phyloP scores from a whole-genome alignment of 176 grass and related monocot genomes.

The Ensete ventricosum region DNA sequence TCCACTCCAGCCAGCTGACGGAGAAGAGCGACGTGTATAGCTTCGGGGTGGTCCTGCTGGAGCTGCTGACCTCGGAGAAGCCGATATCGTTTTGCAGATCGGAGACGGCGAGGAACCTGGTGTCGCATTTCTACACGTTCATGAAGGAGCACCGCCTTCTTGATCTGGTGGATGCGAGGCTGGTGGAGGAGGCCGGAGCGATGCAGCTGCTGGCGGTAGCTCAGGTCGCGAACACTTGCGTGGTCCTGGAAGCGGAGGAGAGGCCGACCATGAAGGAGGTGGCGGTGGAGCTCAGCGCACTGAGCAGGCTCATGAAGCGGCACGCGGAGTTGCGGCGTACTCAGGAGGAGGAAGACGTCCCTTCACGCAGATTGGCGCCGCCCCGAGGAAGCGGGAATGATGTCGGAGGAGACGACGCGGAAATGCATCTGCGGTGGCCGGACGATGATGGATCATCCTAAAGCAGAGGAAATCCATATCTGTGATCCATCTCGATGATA shows the following conservation, averaged over 20 bases:
- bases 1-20: slow-evolving; percentile 46
- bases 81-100: slow-evolving; percentile 22
- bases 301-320: slow-evolving; percentile 21
- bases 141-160: too few relatives aligned
- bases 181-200: slow-evolving; percentile 33
- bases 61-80: slow-evolving; percentile 40
- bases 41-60: slow-evolving; percentile 48
- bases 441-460: too few relatives aligned
- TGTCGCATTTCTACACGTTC: too few relatives aligned
- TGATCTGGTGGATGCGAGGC: too few relatives aligned
- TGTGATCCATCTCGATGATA: too few relatives aligned
- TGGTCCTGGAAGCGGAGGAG: slow-evolving; percentile 38
- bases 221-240: slow-evolving; percentile 32
- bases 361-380: too few relatives aligned
- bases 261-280: slow-evolving; percentile 37
- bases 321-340: not conserved
- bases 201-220: slow-evolving; percentile 24
- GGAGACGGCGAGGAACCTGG: not conserved
- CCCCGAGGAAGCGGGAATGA: too few relatives aligned
- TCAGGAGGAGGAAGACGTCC: not conserved
- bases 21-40: slow-evolving; percentile 18
- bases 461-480: too few relatives aligned
- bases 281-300: slow-evolving; percentile 18
- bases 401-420: too few relatives aligned
- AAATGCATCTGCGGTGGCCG: too few relatives aligned